Base-by-base conservation (phyloP, 805 yeast genomes). In the Lachancea thermotolerans region DNA sequence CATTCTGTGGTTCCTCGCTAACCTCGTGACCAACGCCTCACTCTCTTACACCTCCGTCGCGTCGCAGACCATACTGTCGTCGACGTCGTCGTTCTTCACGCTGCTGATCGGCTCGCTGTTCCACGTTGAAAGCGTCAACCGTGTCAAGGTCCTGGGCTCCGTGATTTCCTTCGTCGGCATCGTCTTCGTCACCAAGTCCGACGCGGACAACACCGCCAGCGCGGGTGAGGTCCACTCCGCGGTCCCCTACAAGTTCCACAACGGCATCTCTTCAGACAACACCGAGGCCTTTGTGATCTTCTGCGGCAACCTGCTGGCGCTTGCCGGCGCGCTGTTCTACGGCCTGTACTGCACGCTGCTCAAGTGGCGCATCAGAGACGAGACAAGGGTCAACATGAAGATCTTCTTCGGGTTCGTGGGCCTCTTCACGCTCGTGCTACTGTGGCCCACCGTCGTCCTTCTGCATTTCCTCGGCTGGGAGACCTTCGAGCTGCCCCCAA, bases 401-500 rank as follows among this genome's bases (percentile, higher is more conserved):
- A 71, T 90, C 31, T 93, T 93, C 58, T 90, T 93, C 60, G 99
- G 98, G 0, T 90, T 86, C 65, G 98, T 93, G 18, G 99, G 99
- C 1, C 68, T 91, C 4, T 85, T 83, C 68, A 86, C 89, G 52
- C 58, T 84, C 9, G 55, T 87, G 0, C 64, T 81, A 10, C 62
- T 90, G 37, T 89, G 97, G 96, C 97, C 99, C 2, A 65, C 88
- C 4, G 59, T 93, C 8, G 43, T 88, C 0, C 46, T 86, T 1
- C 72, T 91, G 46, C 78, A 91, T 64, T 71, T 66, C 47, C 50
- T 73, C 1, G 84, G 83, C 1, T 64, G 79, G 46, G 99, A 93
- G 64, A 65, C 62, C 8, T 82, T 93, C 49, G 89, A 78, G 55
- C 56, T 83, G 37, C 98, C 98, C 1, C 69, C 73, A 0, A 64